phyloP scores from a whole-genome alignment of 2,329 filamentous ascomycete genomes.

The Ilyonectria robusta region DNA sequence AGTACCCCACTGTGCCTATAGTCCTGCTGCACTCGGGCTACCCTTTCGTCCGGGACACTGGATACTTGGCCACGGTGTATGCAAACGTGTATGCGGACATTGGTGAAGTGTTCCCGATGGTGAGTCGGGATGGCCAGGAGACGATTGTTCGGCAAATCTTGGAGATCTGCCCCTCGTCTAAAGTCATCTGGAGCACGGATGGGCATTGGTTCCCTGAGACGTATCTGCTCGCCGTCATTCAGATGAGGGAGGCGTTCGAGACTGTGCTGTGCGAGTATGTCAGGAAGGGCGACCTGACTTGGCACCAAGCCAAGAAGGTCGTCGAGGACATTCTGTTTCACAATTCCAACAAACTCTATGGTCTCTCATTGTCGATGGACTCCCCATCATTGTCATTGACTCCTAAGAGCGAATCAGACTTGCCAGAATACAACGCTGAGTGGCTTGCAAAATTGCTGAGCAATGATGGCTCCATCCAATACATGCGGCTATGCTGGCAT shows the following conservation, averaged over 20 bases:
- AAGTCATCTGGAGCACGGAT: slow-evolving; percentile 85
- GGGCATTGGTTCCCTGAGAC: slow-evolving; percentile 86
- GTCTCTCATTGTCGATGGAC: slow-evolving; percentile 65
- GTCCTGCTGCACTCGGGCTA: slow-evolving; percentile 86
- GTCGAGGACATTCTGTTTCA: slow-evolving; percentile 80
- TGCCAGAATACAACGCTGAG: not conserved
- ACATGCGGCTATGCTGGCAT: slow-evolving; percentile 72
- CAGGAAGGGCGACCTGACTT: slow-evolving; percentile 70
- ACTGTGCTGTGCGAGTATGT: slow-evolving; percentile 78
- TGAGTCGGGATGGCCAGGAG: slow-evolving; percentile 83
- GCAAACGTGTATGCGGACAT: slow-evolving; percentile 86
- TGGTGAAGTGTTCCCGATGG: slow-evolving; percentile 84
- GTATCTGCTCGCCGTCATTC: slow-evolving; percentile 79
- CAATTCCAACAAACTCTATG: slow-evolving; percentile 82
- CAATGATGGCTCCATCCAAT: slow-evolving; percentile 1
- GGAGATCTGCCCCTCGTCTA: slow-evolving; percentile 81
- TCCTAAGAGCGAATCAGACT: not conserved
- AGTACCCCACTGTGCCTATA: slow-evolving; percentile 79
- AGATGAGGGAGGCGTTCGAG: slow-evolving; percentile 79
- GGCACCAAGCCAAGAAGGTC: slow-evolving; percentile 73
- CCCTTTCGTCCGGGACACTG: slow-evolving; percentile 83
- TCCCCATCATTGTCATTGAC: slow-evolving; percentile 28
- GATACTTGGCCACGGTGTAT: slow-evolving; percentile 83
- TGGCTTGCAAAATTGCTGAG: not conserved
- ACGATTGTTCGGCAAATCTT: slow-evolving; percentile 78